Evolutionary conservation across 306 rosid genomes (phyloP).

Genomic region (Dryas octopetala): DNA sequence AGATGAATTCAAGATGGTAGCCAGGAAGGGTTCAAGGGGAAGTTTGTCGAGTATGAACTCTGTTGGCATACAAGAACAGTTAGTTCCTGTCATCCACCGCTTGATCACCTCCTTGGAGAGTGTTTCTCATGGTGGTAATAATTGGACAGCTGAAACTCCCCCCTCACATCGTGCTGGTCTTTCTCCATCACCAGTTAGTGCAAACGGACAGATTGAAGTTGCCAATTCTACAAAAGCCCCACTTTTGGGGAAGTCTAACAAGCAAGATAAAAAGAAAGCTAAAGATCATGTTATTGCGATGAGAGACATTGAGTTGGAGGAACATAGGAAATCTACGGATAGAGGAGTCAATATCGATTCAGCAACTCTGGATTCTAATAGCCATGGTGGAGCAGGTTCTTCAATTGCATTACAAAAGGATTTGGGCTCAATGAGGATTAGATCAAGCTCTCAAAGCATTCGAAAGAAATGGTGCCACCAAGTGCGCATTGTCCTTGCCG

Average conservation of each 20-base stretch:
- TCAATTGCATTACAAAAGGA: conserved; percentile 61
- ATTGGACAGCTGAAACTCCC: conserved; percentile 54
- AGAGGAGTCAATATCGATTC: conserved; percentile 60
- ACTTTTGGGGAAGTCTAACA: conserved; percentile 65
- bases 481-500: conserved; percentile 78
- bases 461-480: conserved; percentile 87
- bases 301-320: conserved; percentile 78
- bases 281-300: conserved; percentile 70
- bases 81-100: conserved; percentile 60
- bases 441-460: conserved; percentile 55
- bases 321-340: conserved; percentile 65
- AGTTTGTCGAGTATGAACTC: conserved; percentile 56
- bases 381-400: conserved; percentile 57
- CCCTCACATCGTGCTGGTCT: conserved; percentile 35
- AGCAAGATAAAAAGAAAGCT: conserved; percentile 78
- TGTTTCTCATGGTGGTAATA: conserved; percentile 51
- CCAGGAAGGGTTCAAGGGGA: conserved; percentile 68
- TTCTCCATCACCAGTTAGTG: conserved; percentile 64
- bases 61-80: conserved; percentile 51
- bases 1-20: conserved; percentile 62
- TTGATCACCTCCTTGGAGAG: conserved; percentile 71
- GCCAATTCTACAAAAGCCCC: conserved; percentile 80
- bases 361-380: conserved; percentile 43
- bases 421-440: conserved; percentile 56
- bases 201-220: conserved; percentile 64